A percentile compares a stretch with the other conserved stretches of the same genome.
Evolutionary conservation across 495 filamentous ascomycete species (phyloP).

Genomic region (Podospora pseudopauciseta): DNA sequence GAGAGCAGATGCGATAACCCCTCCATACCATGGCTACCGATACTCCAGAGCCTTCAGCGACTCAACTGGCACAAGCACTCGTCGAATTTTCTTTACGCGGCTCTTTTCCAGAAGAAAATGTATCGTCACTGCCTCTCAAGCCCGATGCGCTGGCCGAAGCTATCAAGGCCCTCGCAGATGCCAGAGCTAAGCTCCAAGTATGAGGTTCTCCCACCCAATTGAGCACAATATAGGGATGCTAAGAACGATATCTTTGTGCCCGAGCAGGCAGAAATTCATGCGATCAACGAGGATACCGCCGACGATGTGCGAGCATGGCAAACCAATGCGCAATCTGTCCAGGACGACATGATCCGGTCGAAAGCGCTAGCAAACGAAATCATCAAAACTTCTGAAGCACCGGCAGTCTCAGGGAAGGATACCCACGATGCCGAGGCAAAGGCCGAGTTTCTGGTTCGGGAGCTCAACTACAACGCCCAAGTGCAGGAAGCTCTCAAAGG

Average conservation of each 20-base stretch:
- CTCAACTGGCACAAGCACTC: constrained; percentile 58
- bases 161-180: constrained; percentile 60
- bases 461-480: constrained; percentile 71
- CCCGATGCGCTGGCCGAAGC: constrained; percentile 57
- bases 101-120: constrained; percentile 68
- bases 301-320: constrained; percentile 84
- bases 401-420: constrained; percentile 53
- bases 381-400: constrained; percentile 63
- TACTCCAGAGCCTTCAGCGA: constrained; percentile 9
- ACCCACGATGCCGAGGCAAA: constrained; percentile 66
- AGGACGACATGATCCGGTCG: constrained; percentile 72
- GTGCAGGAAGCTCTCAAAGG: constrained; percentile 59
- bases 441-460: constrained; percentile 65
- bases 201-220: constrained; percentile 9
- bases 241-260: background rate
- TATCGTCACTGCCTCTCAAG: constrained; percentile 61
- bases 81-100: constrained; percentile 69
- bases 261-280: constrained; percentile 62
- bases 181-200: constrained; percentile 69
- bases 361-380: constrained; percentile 71
- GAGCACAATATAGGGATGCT: constrained; percentile 7
- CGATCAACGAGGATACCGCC: constrained; percentile 66
- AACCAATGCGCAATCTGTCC: constrained; percentile 73
- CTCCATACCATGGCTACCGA: constrained; percentile 20
- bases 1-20: constrained; percentile 6